Evolutionary conservation across 129 eudicot species (phyloP).

Genomic region (Chrysanthemum lavandulifolium): DNA sequence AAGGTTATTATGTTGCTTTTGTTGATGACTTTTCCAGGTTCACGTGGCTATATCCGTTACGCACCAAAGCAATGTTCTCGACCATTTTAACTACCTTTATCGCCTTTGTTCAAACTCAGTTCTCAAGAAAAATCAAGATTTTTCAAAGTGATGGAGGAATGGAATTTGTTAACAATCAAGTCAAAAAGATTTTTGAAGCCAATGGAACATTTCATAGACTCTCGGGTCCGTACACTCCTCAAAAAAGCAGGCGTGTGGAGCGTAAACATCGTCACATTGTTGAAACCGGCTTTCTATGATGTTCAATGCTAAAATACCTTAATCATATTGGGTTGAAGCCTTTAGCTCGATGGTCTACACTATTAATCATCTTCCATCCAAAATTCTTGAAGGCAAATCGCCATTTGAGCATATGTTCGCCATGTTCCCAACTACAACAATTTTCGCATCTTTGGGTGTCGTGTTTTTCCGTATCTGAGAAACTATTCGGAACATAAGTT

Average conservation of each 20-base stretch:
- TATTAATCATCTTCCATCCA: neutral
- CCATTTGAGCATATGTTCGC: too few relatives aligned
- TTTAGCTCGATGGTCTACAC: neutral
- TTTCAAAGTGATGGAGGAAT: neutral
- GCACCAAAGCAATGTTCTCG: neutral
- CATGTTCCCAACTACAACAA: too few relatives aligned
- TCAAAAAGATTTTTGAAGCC: neutral
- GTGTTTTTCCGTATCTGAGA: too few relatives aligned
- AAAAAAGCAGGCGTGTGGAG: neutral
- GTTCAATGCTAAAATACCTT: neutral
- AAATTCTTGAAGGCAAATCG: too few relatives aligned
- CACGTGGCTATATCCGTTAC: neutral
- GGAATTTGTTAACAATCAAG: neutral
- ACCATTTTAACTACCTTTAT: neutral
- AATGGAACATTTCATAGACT: slow-evolving; percentile 1
- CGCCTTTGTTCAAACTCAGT: neutral
- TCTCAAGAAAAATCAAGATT: too few relatives aligned
- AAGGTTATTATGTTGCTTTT: neutral
- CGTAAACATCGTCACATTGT: neutral
- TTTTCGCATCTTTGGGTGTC: too few relatives aligned
- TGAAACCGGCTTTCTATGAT: neutral
- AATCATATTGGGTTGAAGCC: neutral
- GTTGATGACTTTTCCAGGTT: neutral
- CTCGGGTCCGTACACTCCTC: neutral
- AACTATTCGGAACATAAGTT: too few relatives aligned